Conservation (phyloP, 352 stramenopile species). For the Lagenidium giganteum region DNA sequence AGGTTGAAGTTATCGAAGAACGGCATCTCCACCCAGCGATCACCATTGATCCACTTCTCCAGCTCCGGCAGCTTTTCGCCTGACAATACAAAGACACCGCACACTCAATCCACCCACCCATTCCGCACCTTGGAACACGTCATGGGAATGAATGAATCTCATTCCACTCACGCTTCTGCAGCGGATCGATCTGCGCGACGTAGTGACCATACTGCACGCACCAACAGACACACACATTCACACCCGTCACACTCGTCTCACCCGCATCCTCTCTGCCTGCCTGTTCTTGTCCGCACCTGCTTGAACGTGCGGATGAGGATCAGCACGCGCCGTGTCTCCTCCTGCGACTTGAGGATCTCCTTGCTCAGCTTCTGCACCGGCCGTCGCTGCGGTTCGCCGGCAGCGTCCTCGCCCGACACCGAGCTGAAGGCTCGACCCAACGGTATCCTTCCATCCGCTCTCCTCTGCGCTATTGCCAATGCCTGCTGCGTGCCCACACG, state of each 20-base stretch:
- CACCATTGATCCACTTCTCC: constrained; percentile 81
- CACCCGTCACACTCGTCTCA: not conserved
- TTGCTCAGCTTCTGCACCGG: constrained; percentile 65
- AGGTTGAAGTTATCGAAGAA: constrained; percentile 89
- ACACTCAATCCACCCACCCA: not conserved
- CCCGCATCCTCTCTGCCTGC: not conserved
- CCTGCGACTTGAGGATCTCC: constrained; percentile 78
- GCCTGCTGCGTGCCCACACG: too few species aligned
- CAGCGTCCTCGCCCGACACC: too few species aligned
- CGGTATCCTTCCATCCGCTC: too few species aligned
- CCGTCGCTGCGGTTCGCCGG: not conserved
- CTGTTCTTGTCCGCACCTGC: constrained; percentile 25
- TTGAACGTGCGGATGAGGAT: constrained; percentile 87
- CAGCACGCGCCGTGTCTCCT: constrained; percentile 78
- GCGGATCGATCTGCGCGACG: constrained; percentile 83
- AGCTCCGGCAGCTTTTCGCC: constrained; percentile 79
- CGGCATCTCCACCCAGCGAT: constrained; percentile 77
- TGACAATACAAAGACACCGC: constrained; percentile 9
- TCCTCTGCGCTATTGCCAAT: too few species aligned
- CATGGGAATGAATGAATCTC: too few species aligned
- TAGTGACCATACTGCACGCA: constrained; percentile 70
- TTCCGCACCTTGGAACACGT: too few species aligned
- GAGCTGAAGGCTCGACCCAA: too few species aligned
- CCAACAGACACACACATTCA: not conserved
- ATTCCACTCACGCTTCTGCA: constrained; percentile 56